phyloP scores from a whole-genome alignment of 495 filamentous ascomycete genomes.

The Chaetomium tenue region DNA sequence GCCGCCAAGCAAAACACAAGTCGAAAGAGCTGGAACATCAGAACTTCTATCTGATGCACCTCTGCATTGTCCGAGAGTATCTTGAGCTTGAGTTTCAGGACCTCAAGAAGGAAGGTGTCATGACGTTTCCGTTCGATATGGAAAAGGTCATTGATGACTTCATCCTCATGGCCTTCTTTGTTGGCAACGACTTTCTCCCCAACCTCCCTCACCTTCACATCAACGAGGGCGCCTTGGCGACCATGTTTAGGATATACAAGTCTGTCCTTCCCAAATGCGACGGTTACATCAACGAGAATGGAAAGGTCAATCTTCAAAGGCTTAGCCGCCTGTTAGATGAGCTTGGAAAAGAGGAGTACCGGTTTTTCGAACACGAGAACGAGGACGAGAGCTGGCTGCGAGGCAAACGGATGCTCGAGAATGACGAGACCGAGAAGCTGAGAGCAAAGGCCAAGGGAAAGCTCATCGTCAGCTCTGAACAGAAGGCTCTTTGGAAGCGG shows the following conservation, averaged over 20 bases:
- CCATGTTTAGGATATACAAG: slow-evolving; percentile 98
- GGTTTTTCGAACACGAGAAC: slow-evolving; percentile 86
- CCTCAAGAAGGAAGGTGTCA: slow-evolving; percentile 69
- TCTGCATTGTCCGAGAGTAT: slow-evolving; percentile 96
- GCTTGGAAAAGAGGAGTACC: slow-evolving; percentile 75
- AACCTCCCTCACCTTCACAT: slow-evolving; percentile 96
- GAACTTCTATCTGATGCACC: slow-evolving; percentile 96
- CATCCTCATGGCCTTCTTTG: slow-evolving; percentile 98
- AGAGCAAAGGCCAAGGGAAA: slow-evolving; percentile 58
- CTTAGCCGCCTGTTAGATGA: slow-evolving; percentile 77
- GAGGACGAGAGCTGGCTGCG: slow-evolving; percentile 90
- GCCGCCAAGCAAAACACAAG: slow-evolving; percentile 77
- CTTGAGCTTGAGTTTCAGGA: slow-evolving; percentile 96
- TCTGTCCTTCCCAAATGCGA: slow-evolving; percentile 79
- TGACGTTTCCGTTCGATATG: slow-evolving; percentile 85
- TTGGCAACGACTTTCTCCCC: slow-evolving; percentile 98
- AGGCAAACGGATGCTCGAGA: slow-evolving; percentile 64
- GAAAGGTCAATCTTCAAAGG: slow-evolving; percentile 81
- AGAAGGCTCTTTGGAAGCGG: slow-evolving; percentile 76
- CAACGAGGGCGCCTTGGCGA: slow-evolving; percentile 91
- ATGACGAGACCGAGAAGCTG: slow-evolving; percentile 51
- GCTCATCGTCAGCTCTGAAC: slow-evolving; percentile 72
- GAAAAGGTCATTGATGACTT: slow-evolving; percentile 98
- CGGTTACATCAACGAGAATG: slow-evolving; percentile 95
- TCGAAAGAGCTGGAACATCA: slow-evolving; percentile 97